A percentile compares a stretch with the other conserved stretches of the same genome.
phyloP scores from a whole-genome alignment of 345 rosid species.

The Gossypium australe region DNA sequence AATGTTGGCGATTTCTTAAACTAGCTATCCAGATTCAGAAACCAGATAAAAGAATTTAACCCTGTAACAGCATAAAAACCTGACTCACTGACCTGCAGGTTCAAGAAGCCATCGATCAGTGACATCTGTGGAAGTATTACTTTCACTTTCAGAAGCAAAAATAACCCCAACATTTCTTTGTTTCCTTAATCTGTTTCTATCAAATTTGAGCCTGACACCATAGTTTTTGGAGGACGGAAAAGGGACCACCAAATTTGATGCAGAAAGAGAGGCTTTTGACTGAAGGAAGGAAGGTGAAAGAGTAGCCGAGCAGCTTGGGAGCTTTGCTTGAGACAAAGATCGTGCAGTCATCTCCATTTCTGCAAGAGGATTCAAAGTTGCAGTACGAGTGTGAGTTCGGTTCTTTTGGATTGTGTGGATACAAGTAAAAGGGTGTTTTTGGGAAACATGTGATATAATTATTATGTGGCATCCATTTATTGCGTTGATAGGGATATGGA shows the following conservation, averaged over 20 bases:
- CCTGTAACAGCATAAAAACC: neutral
- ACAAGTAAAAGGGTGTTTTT: constrained; percentile 1
- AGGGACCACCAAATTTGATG: constrained; percentile 18
- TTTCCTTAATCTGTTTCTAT: constrained; percentile 21
- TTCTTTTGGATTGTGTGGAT: constrained; percentile 11
- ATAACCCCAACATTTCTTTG: constrained; percentile 19
- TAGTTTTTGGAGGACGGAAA: constrained; percentile 20
- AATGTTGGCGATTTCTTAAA: neutral
- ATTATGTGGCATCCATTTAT: constrained; percentile 46
- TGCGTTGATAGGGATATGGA: constrained; percentile 31
- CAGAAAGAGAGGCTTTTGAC: constrained; percentile 22
- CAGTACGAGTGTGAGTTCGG: neutral
- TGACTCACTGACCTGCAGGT: constrained; percentile 66
- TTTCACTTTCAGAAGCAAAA: constrained; percentile 42
- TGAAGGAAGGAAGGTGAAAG: constrained; percentile 21
- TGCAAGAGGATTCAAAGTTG: neutral
- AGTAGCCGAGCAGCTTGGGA: constrained; percentile 21
- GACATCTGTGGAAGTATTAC: constrained; percentile 22
- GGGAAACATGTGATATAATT: neutral
- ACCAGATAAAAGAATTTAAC: neutral
- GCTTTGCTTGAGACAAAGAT: constrained; percentile 22
- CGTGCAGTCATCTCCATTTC: constrained; percentile 34
- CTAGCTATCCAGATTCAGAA: neutral
- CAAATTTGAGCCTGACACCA: constrained; percentile 21
- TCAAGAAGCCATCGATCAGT: constrained; percentile 72